Conservation (phyloP, 1,284 basidiomycete genomes). For the Naganishia albida region DNA sequence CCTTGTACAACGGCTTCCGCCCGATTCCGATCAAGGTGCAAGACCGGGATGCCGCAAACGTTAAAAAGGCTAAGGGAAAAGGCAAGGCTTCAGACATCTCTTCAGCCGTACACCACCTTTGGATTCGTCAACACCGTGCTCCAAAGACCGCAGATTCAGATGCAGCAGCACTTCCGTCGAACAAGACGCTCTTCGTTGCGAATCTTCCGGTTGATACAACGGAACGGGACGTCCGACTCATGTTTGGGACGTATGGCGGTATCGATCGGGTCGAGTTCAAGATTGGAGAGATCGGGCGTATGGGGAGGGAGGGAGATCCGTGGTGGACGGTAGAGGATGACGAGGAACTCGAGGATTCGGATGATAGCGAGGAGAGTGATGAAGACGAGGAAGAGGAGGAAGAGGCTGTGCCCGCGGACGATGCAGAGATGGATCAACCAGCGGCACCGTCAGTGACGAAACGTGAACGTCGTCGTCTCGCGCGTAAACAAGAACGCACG, state of each 20-base stretch:
- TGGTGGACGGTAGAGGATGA: constrained; percentile 40
- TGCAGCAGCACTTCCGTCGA: background rate
- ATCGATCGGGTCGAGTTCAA: constrained; percentile 70
- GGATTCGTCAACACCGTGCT: constrained; percentile 32
- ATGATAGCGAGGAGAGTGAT: constrained; percentile 35
- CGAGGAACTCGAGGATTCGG: constrained; percentile 37
- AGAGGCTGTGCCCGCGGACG: constrained; percentile 50
- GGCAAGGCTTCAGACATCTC: constrained; percentile 3
- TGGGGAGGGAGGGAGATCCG: constrained; percentile 40
- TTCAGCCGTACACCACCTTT: constrained; percentile 22
- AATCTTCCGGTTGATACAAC: constrained; percentile 83
- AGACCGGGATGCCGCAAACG: constrained; percentile 1
- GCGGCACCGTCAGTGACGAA: constrained; percentile 35
- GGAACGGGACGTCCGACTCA: constrained; percentile 67
- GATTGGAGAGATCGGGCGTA: constrained; percentile 27
- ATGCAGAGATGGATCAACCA: constrained; percentile 41
- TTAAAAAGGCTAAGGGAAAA: constrained; percentile 9
- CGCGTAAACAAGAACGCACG: constrained; percentile 43
- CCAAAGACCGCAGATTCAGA: background rate
- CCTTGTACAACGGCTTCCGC: constrained; percentile 14
- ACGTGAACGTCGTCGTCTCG: constrained; percentile 59
- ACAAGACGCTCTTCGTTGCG: constrained; percentile 75
- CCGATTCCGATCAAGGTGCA: constrained; percentile 21
- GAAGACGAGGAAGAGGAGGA: constrained; percentile 50
- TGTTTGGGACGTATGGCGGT: constrained; percentile 73